A percentile compares a stretch with the other conserved stretches of the same genome.
phyloP scores from a whole-genome alignment of 306 rosid species.

The Corylus americana region DNA sequence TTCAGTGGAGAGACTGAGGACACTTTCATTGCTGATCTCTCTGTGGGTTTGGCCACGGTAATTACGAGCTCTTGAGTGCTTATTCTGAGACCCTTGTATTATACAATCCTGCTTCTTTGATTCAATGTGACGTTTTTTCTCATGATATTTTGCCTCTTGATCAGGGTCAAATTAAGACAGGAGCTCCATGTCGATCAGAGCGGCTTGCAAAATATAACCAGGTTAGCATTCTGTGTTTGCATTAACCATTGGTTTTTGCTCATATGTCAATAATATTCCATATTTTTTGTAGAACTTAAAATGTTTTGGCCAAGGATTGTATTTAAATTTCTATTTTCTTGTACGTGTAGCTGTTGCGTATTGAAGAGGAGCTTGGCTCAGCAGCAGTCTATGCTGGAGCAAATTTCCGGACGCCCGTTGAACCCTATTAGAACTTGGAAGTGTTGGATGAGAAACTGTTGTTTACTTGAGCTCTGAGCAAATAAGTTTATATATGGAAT shows the following conservation, averaged over 20 bases:
- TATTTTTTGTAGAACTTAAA: background rate
- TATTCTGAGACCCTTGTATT: background rate
- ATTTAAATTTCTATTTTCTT: constrained; percentile 1
- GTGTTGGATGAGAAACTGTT: background rate
- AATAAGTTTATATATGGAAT: constrained; percentile 48
- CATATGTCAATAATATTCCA: background rate
- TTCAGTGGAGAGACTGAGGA: constrained; percentile 99
- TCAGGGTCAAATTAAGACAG: constrained; percentile 99
- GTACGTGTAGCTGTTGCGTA: constrained; percentile 73
- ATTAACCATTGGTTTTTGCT: constrained; percentile 1
- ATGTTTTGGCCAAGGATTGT: background rate
- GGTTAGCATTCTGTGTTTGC: constrained; percentile 48
- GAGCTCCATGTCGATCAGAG: constrained; percentile 99
- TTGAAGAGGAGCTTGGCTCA: constrained; percentile 95
- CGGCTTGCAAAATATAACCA: constrained; percentile 98
- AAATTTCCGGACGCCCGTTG: constrained; percentile 82
- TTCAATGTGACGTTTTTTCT: background rate
- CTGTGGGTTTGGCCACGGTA: constrained; percentile 99
- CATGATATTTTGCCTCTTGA: constrained; percentile 14
- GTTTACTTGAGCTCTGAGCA: constrained; percentile 31
- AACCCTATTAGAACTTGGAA: constrained; percentile 57
- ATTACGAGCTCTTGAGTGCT: constrained; percentile 1
- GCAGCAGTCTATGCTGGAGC: constrained; percentile 93
- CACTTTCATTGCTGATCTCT: constrained; percentile 94
- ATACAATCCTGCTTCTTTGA: background rate